These are phyloP conservation scores for Metschnikowia dekortorum DNA, from an alignment of 805 yeast species.

Conservation along the genomic window DNA sequence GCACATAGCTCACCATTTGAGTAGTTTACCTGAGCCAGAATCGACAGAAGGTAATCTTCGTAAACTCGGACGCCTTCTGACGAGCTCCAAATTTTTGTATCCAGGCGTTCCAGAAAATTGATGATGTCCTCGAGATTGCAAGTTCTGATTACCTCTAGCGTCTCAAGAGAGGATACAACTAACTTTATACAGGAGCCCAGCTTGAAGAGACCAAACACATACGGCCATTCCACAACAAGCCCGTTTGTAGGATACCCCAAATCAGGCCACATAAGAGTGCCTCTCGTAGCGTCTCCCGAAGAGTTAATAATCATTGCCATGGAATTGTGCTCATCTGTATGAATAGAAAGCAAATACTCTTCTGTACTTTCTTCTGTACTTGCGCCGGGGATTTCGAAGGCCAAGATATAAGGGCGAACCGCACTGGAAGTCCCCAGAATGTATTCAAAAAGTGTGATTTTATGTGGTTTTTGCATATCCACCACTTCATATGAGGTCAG, in stretches of 20 bases:
- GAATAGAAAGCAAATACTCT: slow-evolving; percentile 31
- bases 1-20: not conserved
- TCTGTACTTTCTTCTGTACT: slow-evolving; percentile 24
- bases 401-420: slow-evolving; percentile 11
- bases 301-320: slow-evolving; percentile 40
- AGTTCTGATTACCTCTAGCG: slow-evolving; percentile 17
- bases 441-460: slow-evolving; percentile 34
- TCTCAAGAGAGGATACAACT: slow-evolving; percentile 23
- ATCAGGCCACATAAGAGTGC: slow-evolving; percentile 36
- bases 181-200: slow-evolving; percentile 10
- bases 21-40: slow-evolving; percentile 3
- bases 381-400: slow-evolving; percentile 4
- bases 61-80: slow-evolving; percentile 4
- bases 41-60: slow-evolving; percentile 10
- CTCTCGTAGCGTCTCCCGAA: slow-evolving; percentile 38
- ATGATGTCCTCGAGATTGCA: not conserved
- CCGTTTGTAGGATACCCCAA: slow-evolving; percentile 35
- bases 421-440: slow-evolving; percentile 7
- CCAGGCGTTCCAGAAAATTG: not conserved
- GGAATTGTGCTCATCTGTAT: slow-evolving; percentile 29
- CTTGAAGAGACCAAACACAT: slow-evolving; percentile 27
- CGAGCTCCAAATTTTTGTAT: not conserved
- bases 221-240: slow-evolving; percentile 34
- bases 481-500: slow-evolving; percentile 31
- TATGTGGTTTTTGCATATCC: slow-evolving; percentile 29